Evolutionary conservation across 495 filamentous ascomycete genomes (phyloP).

Genomic region (Xylaria venustula): DNA sequence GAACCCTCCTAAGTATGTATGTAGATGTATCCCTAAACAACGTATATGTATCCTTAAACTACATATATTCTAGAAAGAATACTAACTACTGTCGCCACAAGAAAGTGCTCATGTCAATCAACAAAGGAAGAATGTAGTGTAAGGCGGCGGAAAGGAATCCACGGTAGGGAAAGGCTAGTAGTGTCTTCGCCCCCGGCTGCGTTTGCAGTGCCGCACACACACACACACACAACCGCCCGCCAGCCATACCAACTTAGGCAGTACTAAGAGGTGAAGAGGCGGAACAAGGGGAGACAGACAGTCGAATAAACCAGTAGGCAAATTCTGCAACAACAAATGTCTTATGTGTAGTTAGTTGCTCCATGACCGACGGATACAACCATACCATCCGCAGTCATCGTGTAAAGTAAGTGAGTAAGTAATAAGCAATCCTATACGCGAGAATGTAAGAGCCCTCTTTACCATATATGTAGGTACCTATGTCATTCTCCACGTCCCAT

Average conservation of each 20-base stretch:
- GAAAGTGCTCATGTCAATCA: too few species aligned
- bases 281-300: neutral
- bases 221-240: neutral
- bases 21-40: too few species aligned
- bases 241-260: neutral
- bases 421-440: neutral
- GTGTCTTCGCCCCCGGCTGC: neutral
- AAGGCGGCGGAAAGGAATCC: neutral
- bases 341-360: neutral
- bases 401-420: neutral
- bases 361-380: slow-evolving; percentile 12
- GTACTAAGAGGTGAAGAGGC: neutral
- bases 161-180: neutral
- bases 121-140: neutral
- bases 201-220: neutral
- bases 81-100: too few species aligned
- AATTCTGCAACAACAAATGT: neutral
- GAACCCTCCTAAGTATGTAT: neutral
- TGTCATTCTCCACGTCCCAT: too few species aligned
- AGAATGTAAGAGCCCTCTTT: too few species aligned
- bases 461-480: too few species aligned
- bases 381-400: slow-evolving; percentile 6
- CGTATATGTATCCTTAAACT: too few species aligned
- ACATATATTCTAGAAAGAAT: too few species aligned
- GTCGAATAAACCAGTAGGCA: neutral